Base-by-base conservation (phyloP, 2,329 filamentous ascomycete species). In the Colletotrichum aenigma region DNA sequence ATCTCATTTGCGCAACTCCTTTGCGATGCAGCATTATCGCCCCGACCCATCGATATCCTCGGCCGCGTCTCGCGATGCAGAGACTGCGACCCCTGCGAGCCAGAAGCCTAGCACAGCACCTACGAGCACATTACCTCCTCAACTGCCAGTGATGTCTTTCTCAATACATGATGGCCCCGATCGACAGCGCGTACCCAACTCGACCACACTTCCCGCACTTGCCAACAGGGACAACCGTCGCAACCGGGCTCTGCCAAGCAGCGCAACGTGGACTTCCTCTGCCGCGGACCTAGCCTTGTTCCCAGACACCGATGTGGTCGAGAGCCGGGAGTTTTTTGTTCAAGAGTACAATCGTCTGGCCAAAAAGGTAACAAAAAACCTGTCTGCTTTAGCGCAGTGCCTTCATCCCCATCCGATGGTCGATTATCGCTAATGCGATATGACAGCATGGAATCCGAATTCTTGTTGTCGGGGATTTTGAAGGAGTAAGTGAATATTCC, bases 271-370 rank as follows among this genome's bases (percentile, higher is more conserved):
- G 91, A 88, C 89, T 1, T 89, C 89, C 21, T 90, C 89, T 56
- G 91, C 88, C 71, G 88, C 87, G 52, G 89, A 89, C 36, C 78
- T 86, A 21, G 88, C 85, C 4, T 80, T 87, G 18, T 79, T 87
- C 36, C 87, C 85, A 24, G 89, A 91, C 69, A 83, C 83, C 6
- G 90, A 91, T 55, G 88, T 88, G 34, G 81, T 88, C 18, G 87
- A 88, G 43, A 86, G 89, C 69, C 86, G 90, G 34, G 81, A 83
- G 2, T 79, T 83, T 4, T 91, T 90, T 80, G 81, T 93, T 7
- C 79, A 87, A 9, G 89, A 92, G 78, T 94, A 93, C 81, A 93
- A 93, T 80, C 85, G 87, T 6, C 81, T 93, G 7, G 92, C 92
- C 4, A 87, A 86, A 71, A 90, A 90, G 87, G 91, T 92, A 76